Percentiles rank a stretch among this genome's conserved stretches.
These are phyloP conservation scores for Camellia sinensis DNA, from an alignment of 148 eudicot species.

Conservation along the genomic window DNA sequence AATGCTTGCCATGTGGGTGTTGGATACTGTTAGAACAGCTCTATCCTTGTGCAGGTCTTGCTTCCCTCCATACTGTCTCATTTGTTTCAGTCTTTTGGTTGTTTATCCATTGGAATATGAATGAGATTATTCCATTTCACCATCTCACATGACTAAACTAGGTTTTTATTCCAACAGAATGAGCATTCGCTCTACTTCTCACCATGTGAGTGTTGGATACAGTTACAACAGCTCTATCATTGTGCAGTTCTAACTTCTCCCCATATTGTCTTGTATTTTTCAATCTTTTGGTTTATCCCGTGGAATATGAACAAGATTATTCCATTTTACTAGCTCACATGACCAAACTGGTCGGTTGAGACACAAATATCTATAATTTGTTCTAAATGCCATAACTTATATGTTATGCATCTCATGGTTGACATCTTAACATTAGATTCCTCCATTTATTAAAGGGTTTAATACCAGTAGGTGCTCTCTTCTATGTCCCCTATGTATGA, in stretches of 20 bases:
- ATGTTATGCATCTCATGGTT: background rate
- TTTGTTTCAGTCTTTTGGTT: background rate
- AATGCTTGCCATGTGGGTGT: conserved; percentile 14
- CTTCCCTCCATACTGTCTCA: conserved; percentile 6
- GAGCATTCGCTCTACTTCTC: too few species aligned
- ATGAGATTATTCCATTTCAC: background rate
- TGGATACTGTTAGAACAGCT: background rate
- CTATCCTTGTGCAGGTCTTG: conserved; percentile 11
- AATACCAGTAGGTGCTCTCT: background rate
- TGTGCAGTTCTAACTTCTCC: too few species aligned
- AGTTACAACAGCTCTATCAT: too few species aligned
- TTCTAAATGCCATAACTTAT: background rate
- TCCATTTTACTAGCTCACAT: conserved; percentile 1
- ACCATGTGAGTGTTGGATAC: too few species aligned
- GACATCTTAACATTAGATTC: background rate
- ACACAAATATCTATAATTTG: background rate
- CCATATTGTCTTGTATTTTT: too few species aligned
- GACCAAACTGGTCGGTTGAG: conserved; percentile 3
- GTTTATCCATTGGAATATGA: background rate
- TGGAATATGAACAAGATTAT: too few species aligned
- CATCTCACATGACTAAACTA: too few species aligned
- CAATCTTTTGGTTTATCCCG: too few species aligned
- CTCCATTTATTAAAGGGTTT: background rate
- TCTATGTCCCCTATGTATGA: background rate
- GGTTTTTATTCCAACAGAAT: too few species aligned